Percentiles rank a stretch among this genome's conserved stretches.
phyloP scores from a whole-genome alignment of 2,329 filamentous ascomycete genomes.

The Pseudogymnoascus sp. region DNA sequence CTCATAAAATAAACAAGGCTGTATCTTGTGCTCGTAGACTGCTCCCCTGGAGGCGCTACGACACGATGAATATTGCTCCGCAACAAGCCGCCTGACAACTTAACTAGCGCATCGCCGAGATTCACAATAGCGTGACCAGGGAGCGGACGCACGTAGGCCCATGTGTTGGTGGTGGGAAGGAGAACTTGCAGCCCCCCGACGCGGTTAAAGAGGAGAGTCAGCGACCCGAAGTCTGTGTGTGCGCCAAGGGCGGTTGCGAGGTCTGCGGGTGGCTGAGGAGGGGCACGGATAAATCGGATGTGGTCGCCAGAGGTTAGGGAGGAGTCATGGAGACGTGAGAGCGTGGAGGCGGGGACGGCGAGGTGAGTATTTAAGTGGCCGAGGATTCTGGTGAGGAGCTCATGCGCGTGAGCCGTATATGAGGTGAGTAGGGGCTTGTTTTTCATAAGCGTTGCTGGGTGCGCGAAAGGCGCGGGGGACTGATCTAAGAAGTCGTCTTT shows the following conservation, averaged over 20 bases:
- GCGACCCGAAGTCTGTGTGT: slow-evolving; percentile 35
- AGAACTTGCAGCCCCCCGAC: slow-evolving; percentile 35
- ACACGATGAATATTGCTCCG: slow-evolving; percentile 32
- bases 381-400: slow-evolving; percentile 20
- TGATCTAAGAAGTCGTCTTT: slow-evolving; percentile 26
- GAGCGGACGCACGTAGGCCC: slow-evolving; percentile 32
- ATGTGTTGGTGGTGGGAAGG: slow-evolving; percentile 22
- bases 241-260: slow-evolving; percentile 20
- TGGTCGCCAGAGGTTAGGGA: slow-evolving; percentile 20
- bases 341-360: slow-evolving; percentile 18
- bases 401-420: slow-evolving; percentile 20
- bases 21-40: slow-evolving; percentile 31
- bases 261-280: slow-evolving; percentile 23
- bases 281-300: slow-evolving; percentile 23
- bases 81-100: slow-evolving; percentile 30
- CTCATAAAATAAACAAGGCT: slow-evolving; percentile 50
- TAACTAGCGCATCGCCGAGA: slow-evolving; percentile 33
- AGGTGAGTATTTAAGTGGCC: slow-evolving; percentile 23
- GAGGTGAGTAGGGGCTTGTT: slow-evolving; percentile 17
- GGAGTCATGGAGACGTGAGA: slow-evolving; percentile 19
- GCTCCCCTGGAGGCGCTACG: slow-evolving; percentile 26
- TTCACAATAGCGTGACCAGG: slow-evolving; percentile 33
- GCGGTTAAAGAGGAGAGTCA: slow-evolving; percentile 36
- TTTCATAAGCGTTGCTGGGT: slow-evolving; percentile 21
- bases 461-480: slow-evolving; percentile 16